phyloP scores from a whole-genome alignment of 1,284 basidiomycete species.

The Vanrija humicola region DNA sequence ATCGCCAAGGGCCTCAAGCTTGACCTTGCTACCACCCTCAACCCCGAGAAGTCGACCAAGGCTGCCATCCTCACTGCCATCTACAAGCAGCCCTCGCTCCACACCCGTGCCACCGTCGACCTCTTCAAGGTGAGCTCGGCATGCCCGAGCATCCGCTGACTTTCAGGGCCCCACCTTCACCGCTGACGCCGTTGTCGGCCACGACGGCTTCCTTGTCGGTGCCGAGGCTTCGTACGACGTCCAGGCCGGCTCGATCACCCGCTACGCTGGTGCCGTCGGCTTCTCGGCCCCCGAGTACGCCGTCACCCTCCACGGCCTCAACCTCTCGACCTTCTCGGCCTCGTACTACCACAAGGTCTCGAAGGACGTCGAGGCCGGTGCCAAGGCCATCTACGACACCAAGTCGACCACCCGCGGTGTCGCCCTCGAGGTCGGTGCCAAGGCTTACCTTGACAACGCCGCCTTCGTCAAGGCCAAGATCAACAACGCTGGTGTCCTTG shows the following conservation, averaged over 20 bases:
- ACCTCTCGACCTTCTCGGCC: slow-evolving; percentile 89
- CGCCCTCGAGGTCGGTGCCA: slow-evolving; percentile 91
- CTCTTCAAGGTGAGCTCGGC: slow-evolving; percentile 73
- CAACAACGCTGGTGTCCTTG: slow-evolving; percentile 90
- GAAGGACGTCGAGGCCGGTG: slow-evolving; percentile 92
- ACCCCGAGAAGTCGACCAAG: slow-evolving; percentile 70
- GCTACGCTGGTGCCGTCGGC: slow-evolving; percentile 88
- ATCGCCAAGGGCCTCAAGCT: slow-evolving; percentile 97
- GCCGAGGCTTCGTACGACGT: slow-evolving; percentile 97
- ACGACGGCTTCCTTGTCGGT: slow-evolving; percentile 96
- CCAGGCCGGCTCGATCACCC: slow-evolving; percentile 83
- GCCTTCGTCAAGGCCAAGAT: slow-evolving; percentile 98
- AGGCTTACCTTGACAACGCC: slow-evolving; percentile 74
- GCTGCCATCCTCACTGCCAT: slow-evolving; percentile 72
- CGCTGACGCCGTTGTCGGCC: slow-evolving; percentile 89
- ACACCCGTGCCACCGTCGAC: slow-evolving; percentile 88
- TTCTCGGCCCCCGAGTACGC: slow-evolving; percentile 90
- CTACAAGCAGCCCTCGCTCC: slow-evolving; percentile 96
- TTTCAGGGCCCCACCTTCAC: slow-evolving; percentile 92
- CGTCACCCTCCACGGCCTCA: slow-evolving; percentile 90
- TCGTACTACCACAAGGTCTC: slow-evolving; percentile 97
- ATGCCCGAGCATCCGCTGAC: no score
- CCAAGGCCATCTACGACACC: slow-evolving; percentile 95
- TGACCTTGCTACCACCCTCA: slow-evolving; percentile 78
- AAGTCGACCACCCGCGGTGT: slow-evolving; percentile 85